Evolutionary conservation across 2,329 filamentous ascomycete genomes (phyloP).

Genomic region (Monascus ruber): DNA sequence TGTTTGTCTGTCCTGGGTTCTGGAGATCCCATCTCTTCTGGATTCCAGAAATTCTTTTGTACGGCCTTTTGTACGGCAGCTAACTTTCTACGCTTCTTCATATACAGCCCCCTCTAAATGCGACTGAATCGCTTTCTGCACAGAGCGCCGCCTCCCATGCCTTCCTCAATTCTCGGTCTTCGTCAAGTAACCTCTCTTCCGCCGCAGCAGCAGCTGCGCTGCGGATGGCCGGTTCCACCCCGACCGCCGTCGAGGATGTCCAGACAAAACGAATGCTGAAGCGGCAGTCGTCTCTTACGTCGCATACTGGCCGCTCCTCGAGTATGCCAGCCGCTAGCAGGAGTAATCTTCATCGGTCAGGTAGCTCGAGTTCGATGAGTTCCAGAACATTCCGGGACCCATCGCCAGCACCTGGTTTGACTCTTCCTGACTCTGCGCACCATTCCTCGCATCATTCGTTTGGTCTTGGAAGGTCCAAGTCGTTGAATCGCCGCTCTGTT

Average conservation of each 20-base stretch:
- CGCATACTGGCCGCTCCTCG: slow-evolving; percentile 42
- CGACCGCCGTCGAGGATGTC: slow-evolving; percentile 67
- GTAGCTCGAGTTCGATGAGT: slow-evolving; percentile 72
- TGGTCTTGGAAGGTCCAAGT: slow-evolving; percentile 24
- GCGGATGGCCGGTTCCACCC: slow-evolving; percentile 63
- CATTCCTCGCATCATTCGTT: slow-evolving; percentile 42
- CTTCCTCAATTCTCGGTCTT: slow-evolving; percentile 57
- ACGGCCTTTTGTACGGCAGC: not conserved
- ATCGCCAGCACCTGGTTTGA: slow-evolving; percentile 44
- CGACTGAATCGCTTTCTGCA: slow-evolving; percentile 58
- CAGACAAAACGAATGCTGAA: slow-evolving; percentile 78
- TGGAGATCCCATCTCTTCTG: too few species aligned
- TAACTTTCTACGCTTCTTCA: too few species aligned
- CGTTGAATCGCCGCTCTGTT: slow-evolving; percentile 31
- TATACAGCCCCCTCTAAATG: slow-evolving; percentile 47
- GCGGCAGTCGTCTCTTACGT: slow-evolving; percentile 61
- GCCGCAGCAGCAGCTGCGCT: slow-evolving; percentile 81
- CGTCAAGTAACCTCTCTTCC: slow-evolving; percentile 60
- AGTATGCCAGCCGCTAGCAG: slow-evolving; percentile 29
- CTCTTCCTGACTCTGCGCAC: slow-evolving; percentile 64
- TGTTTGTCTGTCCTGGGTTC: slow-evolving; percentile 1
- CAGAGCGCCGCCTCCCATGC: slow-evolving; percentile 72
- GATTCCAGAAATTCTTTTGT: too few species aligned
- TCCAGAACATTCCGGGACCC: slow-evolving; percentile 77
- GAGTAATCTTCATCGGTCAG: slow-evolving; percentile 48